Conservation (phyloP, 2,329 filamentous ascomycete genomes). For the Fusarium sp. region DNA sequence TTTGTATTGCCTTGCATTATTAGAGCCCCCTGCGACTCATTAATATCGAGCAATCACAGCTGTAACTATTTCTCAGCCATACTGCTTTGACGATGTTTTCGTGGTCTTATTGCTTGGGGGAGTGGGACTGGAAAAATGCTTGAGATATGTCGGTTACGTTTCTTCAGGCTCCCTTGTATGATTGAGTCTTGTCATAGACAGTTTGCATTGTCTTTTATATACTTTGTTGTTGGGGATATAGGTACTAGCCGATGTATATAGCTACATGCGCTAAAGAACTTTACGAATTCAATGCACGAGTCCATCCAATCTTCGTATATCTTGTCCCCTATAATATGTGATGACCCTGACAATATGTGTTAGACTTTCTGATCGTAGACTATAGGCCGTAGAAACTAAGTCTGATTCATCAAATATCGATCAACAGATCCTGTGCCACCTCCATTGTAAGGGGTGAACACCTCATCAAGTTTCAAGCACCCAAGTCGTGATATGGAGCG, state of each 20-base stretch:
- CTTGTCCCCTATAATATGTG: not conserved
- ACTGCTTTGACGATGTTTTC: slow-evolving; percentile 9
- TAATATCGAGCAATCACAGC: slow-evolving; percentile 8
- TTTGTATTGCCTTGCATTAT: slow-evolving; percentile 27
- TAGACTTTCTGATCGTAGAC: not conserved
- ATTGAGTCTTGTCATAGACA: slow-evolving; percentile 32
- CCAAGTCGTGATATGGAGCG: not conserved
- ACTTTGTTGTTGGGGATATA: slow-evolving; percentile 26
- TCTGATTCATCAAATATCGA: not conserved
- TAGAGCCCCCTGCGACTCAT: slow-evolving; percentile 4
- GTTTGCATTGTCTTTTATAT: slow-evolving; percentile 24
- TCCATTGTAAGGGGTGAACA: not conserved
- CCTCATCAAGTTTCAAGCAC: not conserved
- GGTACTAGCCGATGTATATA: slow-evolving; percentile 24
- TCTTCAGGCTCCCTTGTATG: slow-evolving; percentile 24
- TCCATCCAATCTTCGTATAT: not conserved
- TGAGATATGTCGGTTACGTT: slow-evolving; percentile 8
- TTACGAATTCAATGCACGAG: slow-evolving; percentile 35
- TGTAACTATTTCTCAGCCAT: slow-evolving; percentile 9
- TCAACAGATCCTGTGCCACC: not conserved
- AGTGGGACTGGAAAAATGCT: slow-evolving; percentile 14
- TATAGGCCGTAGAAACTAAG: too few relatives aligned
- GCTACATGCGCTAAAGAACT: slow-evolving; percentile 29
- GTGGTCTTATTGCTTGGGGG: slow-evolving; percentile 14
- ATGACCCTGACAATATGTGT: not conserved